Conservation (phyloP, 2,329 filamentous ascomycete genomes). For the Grosmannia huntii region DNA sequence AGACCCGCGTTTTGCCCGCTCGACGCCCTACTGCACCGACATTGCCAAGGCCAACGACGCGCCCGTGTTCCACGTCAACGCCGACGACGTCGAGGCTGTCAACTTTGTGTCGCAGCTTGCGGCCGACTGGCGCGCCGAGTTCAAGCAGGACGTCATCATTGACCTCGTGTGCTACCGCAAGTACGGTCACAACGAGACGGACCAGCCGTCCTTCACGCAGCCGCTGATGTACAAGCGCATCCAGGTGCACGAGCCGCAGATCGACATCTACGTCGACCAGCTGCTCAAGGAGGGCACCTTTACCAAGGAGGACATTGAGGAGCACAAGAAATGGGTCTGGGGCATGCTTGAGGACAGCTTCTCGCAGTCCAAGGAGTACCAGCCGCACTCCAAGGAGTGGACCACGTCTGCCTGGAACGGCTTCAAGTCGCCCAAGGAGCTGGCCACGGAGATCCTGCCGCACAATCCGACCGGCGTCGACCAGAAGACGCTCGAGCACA, state of each 20-base stretch:
- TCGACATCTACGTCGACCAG: constrained; percentile 86
- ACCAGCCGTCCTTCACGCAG: constrained; percentile 99
- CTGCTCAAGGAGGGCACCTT: constrained; percentile 87
- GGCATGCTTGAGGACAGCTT: constrained; percentile 98
- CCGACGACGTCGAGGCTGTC: constrained; percentile 93
- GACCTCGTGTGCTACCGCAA: constrained; percentile 99
- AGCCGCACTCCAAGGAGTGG: constrained; percentile 95
- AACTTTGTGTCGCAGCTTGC: constrained; percentile 97
- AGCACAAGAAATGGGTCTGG: constrained; percentile 99
- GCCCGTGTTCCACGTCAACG: constrained; percentile 98
- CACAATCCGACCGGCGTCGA: constrained; percentile 81
- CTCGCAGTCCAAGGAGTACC: constrained; percentile 92
- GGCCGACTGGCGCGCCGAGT: constrained; percentile 95
- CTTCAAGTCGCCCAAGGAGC: constrained; percentile 97
- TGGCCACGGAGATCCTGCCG: constrained; percentile 85
- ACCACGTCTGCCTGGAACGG: constrained; percentile 98
- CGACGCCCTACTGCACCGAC: constrained; percentile 96
- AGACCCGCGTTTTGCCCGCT: constrained; percentile 91
- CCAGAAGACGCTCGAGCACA: constrained; percentile 59
- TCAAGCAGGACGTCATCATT: constrained; percentile 96
- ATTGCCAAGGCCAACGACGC: constrained; percentile 98
- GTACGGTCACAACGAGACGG: constrained; percentile 98
- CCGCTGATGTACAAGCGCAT: constrained; percentile 99
- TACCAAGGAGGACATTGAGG: constrained; percentile 92
- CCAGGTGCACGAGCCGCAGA: constrained; percentile 65